Evolutionary conservation across 2,329 filamentous ascomycete species (phyloP), one percentile per base, ranked within the genome.

Genomic region (Drechslera avenae): DNA sequence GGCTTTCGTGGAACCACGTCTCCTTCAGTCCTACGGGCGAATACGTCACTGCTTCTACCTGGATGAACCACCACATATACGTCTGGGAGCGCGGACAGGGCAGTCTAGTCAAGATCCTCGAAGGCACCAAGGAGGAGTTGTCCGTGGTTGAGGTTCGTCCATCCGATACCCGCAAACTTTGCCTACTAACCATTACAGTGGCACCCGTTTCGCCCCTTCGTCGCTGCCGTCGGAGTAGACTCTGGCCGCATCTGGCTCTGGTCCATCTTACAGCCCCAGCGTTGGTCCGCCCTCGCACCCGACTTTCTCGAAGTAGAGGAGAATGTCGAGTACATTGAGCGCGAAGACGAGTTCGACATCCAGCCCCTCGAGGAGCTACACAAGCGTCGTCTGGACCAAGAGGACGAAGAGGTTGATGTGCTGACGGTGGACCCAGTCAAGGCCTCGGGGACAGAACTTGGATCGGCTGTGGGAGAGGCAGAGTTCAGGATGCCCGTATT

Each of bases 301-400:
- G 95, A 99, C 74, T 99, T 99, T 73, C 89, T 87, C 33, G 94
- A 99, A 74, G 91, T 99, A 12, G 94, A 99, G 75, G 94, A 99
- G 75, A 99, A 99, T 63, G 91, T 96, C 17, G 91, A 97, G 72
- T 99, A 99, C 70, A 85, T 95, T 34, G 94, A 99, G 73, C 84
- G 85, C 48, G 94, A 99, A 75, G 94, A 99, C 71, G 94, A 99
- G 70, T 99, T 99, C 64, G 95, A 99, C 73, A 95, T 97, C 49
- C 94, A 97, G 69, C 91, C 91, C 0, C 88, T 93, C 50, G 93
- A 97, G 69, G 93, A 97, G 73, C 87, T 97, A 48, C 91, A 95
- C 69, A 93, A 96, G 73, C 85, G 93, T 23, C 85, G 92, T 35
- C 81, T 97, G 2, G 92, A 97, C 69, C 83, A 88, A 10, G 94